Evolutionary conservation across 2,329 filamentous ascomycete genomes (phyloP).

Genomic region (Cordyceps fumosorosea): DNA sequence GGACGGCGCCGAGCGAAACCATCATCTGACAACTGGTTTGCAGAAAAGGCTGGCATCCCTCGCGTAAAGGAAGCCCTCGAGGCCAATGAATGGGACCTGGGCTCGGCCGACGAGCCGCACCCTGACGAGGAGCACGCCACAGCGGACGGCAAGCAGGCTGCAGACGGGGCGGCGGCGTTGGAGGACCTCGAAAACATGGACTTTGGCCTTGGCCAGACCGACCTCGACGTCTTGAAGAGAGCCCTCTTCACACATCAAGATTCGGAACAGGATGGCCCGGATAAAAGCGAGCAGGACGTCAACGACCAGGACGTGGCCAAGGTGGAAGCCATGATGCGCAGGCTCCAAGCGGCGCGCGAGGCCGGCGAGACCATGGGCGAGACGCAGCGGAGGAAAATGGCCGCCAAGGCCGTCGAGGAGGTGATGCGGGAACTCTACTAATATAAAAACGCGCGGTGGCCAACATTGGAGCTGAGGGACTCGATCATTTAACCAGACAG

Average conservation of each 20-base stretch:
- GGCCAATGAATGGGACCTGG: conserved; percentile 56
- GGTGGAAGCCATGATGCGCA: conserved; percentile 57
- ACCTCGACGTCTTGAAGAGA: conserved; percentile 45
- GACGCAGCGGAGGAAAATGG: conserved; percentile 54
- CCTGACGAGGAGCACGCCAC: conserved; percentile 24
- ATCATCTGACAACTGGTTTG: neutral
- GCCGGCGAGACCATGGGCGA: conserved; percentile 53
- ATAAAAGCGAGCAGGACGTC: conserved; percentile 15
- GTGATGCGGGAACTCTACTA: conserved; percentile 55
- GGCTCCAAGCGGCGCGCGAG: conserved; percentile 55
- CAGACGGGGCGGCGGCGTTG: conserved; percentile 19
- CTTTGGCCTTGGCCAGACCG: conserved; percentile 45
- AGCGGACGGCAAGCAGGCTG: conserved; percentile 23
- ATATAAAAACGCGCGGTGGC: too few species aligned
- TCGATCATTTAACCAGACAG: neutral
- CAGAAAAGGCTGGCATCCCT: conserved; percentile 53
- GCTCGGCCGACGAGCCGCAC: conserved; percentile 16
- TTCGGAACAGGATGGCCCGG: neutral
- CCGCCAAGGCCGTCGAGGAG: conserved; percentile 54
- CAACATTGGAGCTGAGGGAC: neutral
- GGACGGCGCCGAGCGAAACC: too few species aligned
- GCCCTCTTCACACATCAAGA: conserved; percentile 41
- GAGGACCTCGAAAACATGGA: conserved; percentile 41
- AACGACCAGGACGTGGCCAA: conserved; percentile 49
- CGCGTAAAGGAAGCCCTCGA: conserved; percentile 56